A percentile compares a stretch with the other conserved stretches of the same genome.
phyloP scores from a whole-genome alignment of 2,329 filamentous ascomycete genomes.

The Aspergillus pseudoglaucus region DNA sequence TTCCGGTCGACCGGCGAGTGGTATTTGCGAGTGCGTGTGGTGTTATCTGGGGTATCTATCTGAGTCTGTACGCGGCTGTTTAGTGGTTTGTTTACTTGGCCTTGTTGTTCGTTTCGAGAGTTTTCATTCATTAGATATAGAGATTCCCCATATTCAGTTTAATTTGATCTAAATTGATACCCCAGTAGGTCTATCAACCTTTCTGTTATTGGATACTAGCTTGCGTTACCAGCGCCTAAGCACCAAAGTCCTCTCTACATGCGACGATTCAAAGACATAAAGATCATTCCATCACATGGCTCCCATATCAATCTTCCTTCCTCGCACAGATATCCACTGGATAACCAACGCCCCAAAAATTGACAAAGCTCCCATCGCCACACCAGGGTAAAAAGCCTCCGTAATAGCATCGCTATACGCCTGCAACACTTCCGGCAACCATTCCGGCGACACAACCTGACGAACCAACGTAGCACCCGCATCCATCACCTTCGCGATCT shows the following conservation, averaged over 20 bases:
- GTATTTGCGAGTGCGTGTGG: constrained; percentile 67
- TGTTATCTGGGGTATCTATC: constrained; percentile 67
- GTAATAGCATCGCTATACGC: constrained; percentile 35
- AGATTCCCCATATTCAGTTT: background rate
- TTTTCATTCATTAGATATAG: background rate
- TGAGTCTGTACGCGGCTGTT: constrained; percentile 56
- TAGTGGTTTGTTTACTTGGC: constrained; percentile 9
- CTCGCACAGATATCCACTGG: constrained; percentile 38
- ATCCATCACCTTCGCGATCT: constrained; percentile 22
- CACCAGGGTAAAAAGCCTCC: constrained; percentile 33
- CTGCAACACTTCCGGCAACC: constrained; percentile 22
- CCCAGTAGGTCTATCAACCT: too few relatives aligned
- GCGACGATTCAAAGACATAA: background rate
- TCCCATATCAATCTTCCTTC: constrained; percentile 20
- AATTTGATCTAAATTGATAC: too few relatives aligned
- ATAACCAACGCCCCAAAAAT: constrained; percentile 29
- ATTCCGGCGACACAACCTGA: constrained; percentile 17
- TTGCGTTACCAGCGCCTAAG: background rate
- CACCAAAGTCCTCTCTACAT: background rate
- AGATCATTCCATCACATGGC: background rate
- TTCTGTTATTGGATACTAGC: background rate
- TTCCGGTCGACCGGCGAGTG: constrained; percentile 64
- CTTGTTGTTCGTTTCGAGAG: background rate
- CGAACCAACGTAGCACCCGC: constrained; percentile 35
- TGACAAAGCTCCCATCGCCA: constrained; percentile 31